A percentile compares a stretch with the other conserved stretches of the same genome.
Conservation (phyloP, 306 rosid species). For the Prunus mongolica region DNA sequence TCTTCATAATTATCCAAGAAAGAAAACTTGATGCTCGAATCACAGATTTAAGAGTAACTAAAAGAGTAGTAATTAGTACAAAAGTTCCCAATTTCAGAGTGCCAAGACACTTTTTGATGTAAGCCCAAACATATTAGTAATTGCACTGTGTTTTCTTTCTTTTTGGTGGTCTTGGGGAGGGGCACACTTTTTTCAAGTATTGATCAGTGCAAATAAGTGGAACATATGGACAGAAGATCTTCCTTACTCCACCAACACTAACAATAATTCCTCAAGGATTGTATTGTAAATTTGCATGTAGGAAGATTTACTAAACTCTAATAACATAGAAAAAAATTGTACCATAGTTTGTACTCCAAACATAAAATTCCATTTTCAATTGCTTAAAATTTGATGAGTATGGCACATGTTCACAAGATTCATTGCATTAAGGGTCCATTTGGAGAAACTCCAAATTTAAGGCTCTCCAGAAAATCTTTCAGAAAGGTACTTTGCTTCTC, state of each 20-base stretch:
- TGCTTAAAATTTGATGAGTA: not conserved
- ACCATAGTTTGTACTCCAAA: not conserved
- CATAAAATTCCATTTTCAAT: not conserved
- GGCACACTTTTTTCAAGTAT: not conserved
- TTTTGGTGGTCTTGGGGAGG: not conserved
- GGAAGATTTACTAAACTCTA: not conserved
- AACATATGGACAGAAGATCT: not conserved
- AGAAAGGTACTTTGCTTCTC: not conserved
- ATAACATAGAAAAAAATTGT: not conserved
- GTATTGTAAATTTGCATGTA: not conserved
- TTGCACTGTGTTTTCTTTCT: not conserved
- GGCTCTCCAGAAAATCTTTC: too few relatives aligned
- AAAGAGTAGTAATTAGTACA: not conserved
- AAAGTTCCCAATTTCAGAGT: not conserved
- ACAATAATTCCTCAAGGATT: not conserved
- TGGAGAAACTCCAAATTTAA: not conserved
- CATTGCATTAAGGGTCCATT: not conserved
- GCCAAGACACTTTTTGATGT: not conserved
- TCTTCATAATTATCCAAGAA: not conserved
- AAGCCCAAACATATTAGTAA: not conserved
- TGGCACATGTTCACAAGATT: not conserved
- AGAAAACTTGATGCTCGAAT: not conserved
- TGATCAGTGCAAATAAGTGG: not conserved
- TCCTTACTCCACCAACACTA: not conserved
- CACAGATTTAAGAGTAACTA: not conserved